Evolutionary conservation across 108 stramenopile species (phyloP), one percentile per base, ranked within the genome.

Genomic region (Pseudonitzschia pungens): DNA sequence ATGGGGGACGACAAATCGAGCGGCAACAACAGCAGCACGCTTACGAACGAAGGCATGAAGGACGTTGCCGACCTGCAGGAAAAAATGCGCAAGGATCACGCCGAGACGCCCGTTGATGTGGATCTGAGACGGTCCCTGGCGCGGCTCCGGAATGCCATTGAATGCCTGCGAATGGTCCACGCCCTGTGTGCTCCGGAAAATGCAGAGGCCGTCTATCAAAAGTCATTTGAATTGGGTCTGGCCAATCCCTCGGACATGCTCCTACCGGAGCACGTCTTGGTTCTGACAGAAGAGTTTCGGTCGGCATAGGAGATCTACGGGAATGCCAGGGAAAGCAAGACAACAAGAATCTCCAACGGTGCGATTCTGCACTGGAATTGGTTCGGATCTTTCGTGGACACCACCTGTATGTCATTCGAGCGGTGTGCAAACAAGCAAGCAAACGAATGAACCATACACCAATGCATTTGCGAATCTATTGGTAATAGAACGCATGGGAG

Each of bases 41-140:
- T 83, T 78, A 77, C 83, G 67, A 67, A 78, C 33, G 51, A 83
- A 4, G 73, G 65, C 18, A 59, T 32, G n/a, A 71, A 55, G 14
- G 75, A 73, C 15, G 65, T 92, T 32, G 89, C 88, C 0, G 93
- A 92, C 60, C 79, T 85, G 43, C 83, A 92, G 76, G 89, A 95
- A 71, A 83, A 87, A 81, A 56, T 89, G 52, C 66, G 90, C 54
- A 77, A 76, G 29, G 77, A 88, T 65, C 94, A 95, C 74, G 87
- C 94, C 9, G 68, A 51, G 4, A 86, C 83, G 24, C 79, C 82
- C 1, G 83, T 86, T 8, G 65, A 71, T 27, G 70, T 64, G 0
- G 80, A 86, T n/a, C 77, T 82, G 78, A 83, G 92, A 40, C 71
- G 85, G 56, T 64, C 67, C 22, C 75, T 93, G 54, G 87, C 86